Conservation (phyloP, 441 rosid species). For the Populus hybrid region DNA sequence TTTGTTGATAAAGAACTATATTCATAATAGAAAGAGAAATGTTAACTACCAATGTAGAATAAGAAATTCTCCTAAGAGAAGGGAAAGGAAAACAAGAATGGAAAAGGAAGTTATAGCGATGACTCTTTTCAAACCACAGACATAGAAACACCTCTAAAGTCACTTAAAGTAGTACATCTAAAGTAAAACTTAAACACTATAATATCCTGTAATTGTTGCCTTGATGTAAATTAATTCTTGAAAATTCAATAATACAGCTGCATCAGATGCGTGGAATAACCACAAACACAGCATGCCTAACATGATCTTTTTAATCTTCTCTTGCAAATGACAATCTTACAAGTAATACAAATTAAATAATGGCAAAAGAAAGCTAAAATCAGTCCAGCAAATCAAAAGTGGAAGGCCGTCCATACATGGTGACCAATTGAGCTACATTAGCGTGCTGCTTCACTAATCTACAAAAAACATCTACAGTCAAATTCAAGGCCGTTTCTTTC, state of each 20-base stretch:
- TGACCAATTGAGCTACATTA: constrained; percentile 91
- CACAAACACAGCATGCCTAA: not conserved
- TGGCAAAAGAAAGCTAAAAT: not conserved
- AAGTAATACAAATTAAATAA: not conserved
- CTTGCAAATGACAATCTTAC: not conserved
- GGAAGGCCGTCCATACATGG: constrained; percentile 59
- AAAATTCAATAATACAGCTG: not conserved
- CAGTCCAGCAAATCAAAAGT: constrained; percentile 4
- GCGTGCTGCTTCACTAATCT: constrained; percentile 97
- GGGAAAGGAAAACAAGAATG: not conserved
- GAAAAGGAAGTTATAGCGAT: not conserved
- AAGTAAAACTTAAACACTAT: not conserved
- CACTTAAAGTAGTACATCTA: not conserved
- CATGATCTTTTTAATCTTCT: not conserved
- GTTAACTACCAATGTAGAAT: not conserved
- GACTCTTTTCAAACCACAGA: not conserved
- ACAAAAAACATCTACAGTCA: constrained; percentile 90
- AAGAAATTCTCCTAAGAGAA: not conserved
- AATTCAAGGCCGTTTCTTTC: constrained; percentile 97
- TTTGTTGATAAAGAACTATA: not conserved
- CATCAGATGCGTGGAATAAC: not conserved
- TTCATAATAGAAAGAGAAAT: not conserved
- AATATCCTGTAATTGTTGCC: not conserved
- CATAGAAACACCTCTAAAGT: not conserved
- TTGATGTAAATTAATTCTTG: too few relatives aligned